Percentiles rank a stretch among this genome's conserved stretches.
These are phyloP conservation scores for Orbilia oligospora DNA, from an alignment of 2,329 filamentous ascomycete species.

Conservation along the genomic window DNA sequence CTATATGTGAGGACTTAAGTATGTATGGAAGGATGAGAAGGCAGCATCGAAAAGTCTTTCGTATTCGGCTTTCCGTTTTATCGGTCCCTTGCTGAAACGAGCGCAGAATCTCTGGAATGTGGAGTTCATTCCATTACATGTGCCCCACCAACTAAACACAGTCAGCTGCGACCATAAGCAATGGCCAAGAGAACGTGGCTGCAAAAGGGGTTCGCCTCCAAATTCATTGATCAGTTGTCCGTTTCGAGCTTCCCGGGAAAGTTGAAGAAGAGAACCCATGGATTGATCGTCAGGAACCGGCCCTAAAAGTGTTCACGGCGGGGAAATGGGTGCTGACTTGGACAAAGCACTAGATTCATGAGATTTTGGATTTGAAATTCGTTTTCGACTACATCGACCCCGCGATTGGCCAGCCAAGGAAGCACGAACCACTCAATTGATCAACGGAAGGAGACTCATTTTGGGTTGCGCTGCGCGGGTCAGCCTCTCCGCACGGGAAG, in stretches of 20 bases:
- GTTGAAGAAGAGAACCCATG: background rate
- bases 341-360: background rate
- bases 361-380: slow-evolving; percentile 2
- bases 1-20: background rate
- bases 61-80: slow-evolving; percentile 24
- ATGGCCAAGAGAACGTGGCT: slow-evolving; percentile 22
- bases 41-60: slow-evolving; percentile 6
- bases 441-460: slow-evolving; percentile 7
- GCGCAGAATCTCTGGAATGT: slow-evolving; percentile 25
- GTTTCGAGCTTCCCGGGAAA: slow-evolving; percentile 18
- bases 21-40: slow-evolving; percentile 2
- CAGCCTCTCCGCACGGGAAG: slow-evolving; percentile 21
- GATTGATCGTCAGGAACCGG: slow-evolving; percentile 13
- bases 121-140: slow-evolving; percentile 12
- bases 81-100: slow-evolving; percentile 28
- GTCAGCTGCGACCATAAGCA: slow-evolving; percentile 1
- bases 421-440: slow-evolving; percentile 11
- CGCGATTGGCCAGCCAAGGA: slow-evolving; percentile 9
- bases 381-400: background rate
- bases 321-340: background rate
- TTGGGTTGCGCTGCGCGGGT: slow-evolving; percentile 17
- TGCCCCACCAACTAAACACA: slow-evolving; percentile 19
- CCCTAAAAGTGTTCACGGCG: background rate
- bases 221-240: background rate
- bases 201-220: slow-evolving; percentile 13